Conservation (phyloP, 2,329 filamentous ascomycete species). For the Apiospora sp. region DNA sequence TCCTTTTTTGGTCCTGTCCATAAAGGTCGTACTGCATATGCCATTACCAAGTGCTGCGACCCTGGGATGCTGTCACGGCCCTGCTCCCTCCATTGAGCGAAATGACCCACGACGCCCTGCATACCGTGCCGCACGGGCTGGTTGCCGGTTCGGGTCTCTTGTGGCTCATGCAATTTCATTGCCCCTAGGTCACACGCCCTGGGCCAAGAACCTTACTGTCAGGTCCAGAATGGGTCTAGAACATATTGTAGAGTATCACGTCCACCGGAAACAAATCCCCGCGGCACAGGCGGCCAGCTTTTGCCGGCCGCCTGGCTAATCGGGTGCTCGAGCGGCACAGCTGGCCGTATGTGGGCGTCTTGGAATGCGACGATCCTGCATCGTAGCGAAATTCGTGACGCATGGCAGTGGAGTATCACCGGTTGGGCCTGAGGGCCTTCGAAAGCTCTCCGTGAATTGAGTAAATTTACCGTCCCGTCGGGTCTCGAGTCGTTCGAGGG, state of each 20-base stretch:
- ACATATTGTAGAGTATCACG: background rate
- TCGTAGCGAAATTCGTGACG: background rate
- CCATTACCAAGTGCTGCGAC: background rate
- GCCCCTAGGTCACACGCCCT: background rate
- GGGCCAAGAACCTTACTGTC: background rate
- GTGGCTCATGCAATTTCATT: background rate
- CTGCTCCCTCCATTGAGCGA: background rate
- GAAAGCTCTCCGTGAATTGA: background rate
- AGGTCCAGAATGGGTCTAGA: background rate
- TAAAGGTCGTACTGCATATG: background rate
- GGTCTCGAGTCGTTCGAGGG: background rate
- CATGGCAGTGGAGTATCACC: background rate
- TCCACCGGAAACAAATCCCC: background rate
- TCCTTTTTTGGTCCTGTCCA: background rate
- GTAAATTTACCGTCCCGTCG: background rate
- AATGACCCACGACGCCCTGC: background rate
- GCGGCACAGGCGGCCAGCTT: background rate
- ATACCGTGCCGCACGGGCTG: background rate
- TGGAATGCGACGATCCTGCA: background rate
- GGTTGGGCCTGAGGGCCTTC: background rate
- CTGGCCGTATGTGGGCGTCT: background rate
- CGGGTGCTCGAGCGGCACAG: background rate
- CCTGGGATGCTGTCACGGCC: background rate
- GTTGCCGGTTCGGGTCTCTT: constrained; percentile 3
- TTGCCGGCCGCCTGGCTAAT: background rate